Evolutionary conservation across 1,139 yeast genomes (phyloP).

Genomic region (Cylindricascospora bacillispora): DNA sequence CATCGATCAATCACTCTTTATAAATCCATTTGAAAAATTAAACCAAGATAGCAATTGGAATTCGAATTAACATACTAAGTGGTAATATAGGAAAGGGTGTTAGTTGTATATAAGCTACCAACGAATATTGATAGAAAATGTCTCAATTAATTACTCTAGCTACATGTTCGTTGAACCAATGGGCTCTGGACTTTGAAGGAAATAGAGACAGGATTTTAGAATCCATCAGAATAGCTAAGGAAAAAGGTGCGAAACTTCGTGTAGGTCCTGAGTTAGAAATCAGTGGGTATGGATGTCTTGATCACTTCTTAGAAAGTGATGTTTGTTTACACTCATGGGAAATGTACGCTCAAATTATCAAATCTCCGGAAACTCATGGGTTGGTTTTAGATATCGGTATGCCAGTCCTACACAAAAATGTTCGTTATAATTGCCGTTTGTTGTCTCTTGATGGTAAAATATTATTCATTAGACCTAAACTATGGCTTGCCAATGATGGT

Average conservation of each 20-base stretch:
- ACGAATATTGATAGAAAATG: no score
- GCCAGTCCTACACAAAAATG: slow-evolving; percentile 80
- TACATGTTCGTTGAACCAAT: slow-evolving; percentile 75
- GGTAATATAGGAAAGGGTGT: no score
- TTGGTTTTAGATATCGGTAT: slow-evolving; percentile 84
- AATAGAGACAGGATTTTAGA: slow-evolving; percentile 81
- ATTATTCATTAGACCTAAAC: slow-evolving; percentile 77
- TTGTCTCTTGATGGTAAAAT: slow-evolving; percentile 70
- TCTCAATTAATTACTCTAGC: slow-evolving; percentile 45
- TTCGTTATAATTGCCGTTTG: slow-evolving; percentile 83
- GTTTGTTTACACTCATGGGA: slow-evolving; percentile 89
- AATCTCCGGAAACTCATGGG: slow-evolving; percentile 53
- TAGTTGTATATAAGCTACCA: no score
- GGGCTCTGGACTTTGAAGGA: slow-evolving; percentile 98
- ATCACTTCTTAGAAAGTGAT: slow-evolving; percentile 88
- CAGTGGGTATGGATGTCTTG: slow-evolving; percentile 91
- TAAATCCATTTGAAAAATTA: no score
- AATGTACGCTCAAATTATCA: slow-evolving; percentile 66
- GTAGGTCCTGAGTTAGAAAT: slow-evolving; percentile 96
- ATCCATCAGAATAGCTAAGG: slow-evolving; percentile 67
- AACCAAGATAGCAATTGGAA: no score
- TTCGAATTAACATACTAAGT: no score
- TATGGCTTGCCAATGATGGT: slow-evolving; percentile 92
- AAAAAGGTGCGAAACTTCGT: slow-evolving; percentile 62
- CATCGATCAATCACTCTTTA: no score